These are phyloP conservation scores for Pleurotus tuber-regium DNA, from an alignment of 768 basidiomycete genomes.

Conservation along the genomic window DNA sequence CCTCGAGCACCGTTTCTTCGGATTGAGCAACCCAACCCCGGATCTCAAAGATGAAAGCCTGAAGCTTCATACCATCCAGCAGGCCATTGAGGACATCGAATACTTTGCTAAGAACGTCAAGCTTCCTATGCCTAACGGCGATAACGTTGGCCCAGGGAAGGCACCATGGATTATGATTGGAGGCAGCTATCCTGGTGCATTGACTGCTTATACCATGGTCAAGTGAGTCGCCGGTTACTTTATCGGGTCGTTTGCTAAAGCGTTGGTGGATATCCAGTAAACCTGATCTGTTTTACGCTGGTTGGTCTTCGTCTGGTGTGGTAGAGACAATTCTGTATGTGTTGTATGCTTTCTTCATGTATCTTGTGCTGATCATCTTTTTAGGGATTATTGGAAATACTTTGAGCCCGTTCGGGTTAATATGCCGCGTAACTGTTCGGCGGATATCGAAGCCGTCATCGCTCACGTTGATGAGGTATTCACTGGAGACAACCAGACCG, in stretches of 20 bases:
- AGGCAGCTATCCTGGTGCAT: constrained; percentile 46
- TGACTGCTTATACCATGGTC: constrained; percentile 45
- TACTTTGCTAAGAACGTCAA: constrained; percentile 66
- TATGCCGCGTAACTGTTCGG: constrained; percentile 63
- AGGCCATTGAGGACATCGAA: constrained; percentile 69
- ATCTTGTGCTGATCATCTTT: not conserved
- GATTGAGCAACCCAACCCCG: constrained; percentile 64
- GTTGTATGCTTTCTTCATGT: not conserved
- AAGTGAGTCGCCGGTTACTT: constrained; percentile 38
- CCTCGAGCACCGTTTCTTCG: constrained; percentile 74
- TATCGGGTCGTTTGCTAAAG: not conserved
- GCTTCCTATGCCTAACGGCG: constrained; percentile 65
- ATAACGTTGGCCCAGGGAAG: constrained; percentile 53
- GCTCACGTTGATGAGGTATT: constrained; percentile 59
- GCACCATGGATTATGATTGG: constrained; percentile 50
- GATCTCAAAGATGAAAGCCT: constrained; percentile 59
- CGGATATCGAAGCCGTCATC: constrained; percentile 65
- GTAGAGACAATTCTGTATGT: constrained; percentile 57
- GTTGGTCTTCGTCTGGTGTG: constrained; percentile 63
- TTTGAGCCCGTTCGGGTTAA: constrained; percentile 66
- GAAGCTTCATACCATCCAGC: constrained; percentile 61
- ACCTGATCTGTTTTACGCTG: constrained; percentile 58
- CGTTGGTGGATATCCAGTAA: constrained; percentile 44
- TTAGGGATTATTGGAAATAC: constrained; percentile 64
- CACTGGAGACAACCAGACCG: constrained; percentile 35